A percentile compares a stretch with the other conserved stretches of the same genome.
These are phyloP conservation scores for Naegleria fowleri DNA, from an alignment of 208 protist species.

Conservation along the genomic window DNA sequence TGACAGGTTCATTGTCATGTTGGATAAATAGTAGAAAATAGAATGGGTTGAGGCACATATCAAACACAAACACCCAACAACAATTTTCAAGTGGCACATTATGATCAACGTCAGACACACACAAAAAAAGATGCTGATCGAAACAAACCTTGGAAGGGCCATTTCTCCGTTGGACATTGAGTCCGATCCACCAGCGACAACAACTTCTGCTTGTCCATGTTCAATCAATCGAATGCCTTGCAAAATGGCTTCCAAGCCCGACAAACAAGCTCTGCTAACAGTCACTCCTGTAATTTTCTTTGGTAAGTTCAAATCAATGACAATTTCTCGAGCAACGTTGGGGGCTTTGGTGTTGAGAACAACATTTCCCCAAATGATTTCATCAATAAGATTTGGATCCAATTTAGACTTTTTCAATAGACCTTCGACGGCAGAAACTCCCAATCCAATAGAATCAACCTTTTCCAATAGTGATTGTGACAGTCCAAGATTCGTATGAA, in stretches of 20 bases:
- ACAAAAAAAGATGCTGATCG: too few relatives aligned
- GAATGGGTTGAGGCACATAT: too few relatives aligned
- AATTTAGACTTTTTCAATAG: slow-evolving; percentile 62
- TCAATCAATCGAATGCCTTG: slow-evolving; percentile 69
- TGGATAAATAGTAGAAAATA: too few relatives aligned
- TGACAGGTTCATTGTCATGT: too few relatives aligned
- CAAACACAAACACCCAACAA: too few relatives aligned
- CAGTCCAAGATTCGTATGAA: too few relatives aligned
- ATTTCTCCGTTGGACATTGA: slow-evolving; percentile 67
- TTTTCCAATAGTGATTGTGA: slow-evolving; percentile 39
- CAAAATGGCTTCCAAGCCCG: slow-evolving; percentile 62
- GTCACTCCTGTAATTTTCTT: slow-evolving; percentile 58
- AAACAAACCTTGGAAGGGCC: slow-evolving; percentile 45
- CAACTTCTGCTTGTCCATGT: slow-evolving; percentile 59
- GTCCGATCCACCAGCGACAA: slow-evolving; percentile 74
- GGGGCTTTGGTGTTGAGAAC: slow-evolving; percentile 62
- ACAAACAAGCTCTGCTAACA: slow-evolving; percentile 70
- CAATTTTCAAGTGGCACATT: too few relatives aligned
- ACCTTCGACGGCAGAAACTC: slow-evolving; percentile 56
- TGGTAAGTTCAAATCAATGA: slow-evolving; percentile 69
- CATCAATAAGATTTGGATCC: slow-evolving; percentile 61
- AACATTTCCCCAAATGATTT: slow-evolving; percentile 79
- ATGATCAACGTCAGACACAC: too few relatives aligned
- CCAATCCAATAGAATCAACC: slow-evolving; percentile 58
- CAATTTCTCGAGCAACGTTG: slow-evolving; percentile 71